Conservation (phyloP, 371 early-diverging fungal genomes). For the Dichotomocladium elegans region DNA sequence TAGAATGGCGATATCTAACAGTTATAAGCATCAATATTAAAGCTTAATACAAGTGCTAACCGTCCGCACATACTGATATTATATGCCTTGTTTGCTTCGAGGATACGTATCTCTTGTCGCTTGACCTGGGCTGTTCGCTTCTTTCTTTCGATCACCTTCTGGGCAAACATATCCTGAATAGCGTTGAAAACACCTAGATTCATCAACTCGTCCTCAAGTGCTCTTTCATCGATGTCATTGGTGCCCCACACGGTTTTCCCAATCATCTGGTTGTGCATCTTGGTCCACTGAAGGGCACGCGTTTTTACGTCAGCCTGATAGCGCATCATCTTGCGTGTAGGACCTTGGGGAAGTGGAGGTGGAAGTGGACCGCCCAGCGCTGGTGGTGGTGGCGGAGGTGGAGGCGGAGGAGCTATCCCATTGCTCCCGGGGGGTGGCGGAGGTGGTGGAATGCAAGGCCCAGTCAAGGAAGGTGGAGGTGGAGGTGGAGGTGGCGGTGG, state of each 20-base stretch:
- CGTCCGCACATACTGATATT: slow-evolving; percentile 60
- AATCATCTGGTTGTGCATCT: slow-evolving; percentile 60
- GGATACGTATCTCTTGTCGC: slow-evolving; percentile 57
- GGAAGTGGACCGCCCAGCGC: slow-evolving; percentile 20
- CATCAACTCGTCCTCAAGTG: slow-evolving; percentile 49
- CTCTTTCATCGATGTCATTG: slow-evolving; percentile 45
- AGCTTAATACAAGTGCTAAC: not conserved
- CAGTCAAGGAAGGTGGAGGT: not conserved
- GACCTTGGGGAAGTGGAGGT: slow-evolving; percentile 39
- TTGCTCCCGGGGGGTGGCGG: not conserved
- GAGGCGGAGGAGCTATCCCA: not conserved
- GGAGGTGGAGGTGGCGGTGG: slow-evolving; percentile 10
- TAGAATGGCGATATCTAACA: slow-evolving; percentile 63
- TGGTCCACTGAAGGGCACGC: slow-evolving; percentile 86
- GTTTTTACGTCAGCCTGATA: slow-evolving; percentile 73
- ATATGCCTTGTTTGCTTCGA: slow-evolving; percentile 74
- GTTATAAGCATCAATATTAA: not conserved
- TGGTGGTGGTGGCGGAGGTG: slow-evolving; percentile 41
- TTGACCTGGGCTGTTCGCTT: slow-evolving; percentile 24
- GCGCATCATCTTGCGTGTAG: slow-evolving; percentile 53
- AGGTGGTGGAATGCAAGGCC: slow-evolving; percentile 14
- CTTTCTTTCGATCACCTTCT: slow-evolving; percentile 54
- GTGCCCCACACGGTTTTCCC: slow-evolving; percentile 59
- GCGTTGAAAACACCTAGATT: slow-evolving; percentile 60
- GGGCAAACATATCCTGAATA: slow-evolving; percentile 75